Evolutionary conservation across 140 eudicot species (phyloP), one percentile per base, ranked within the genome.

Genomic region (Stevia rebaudiana): DNA sequence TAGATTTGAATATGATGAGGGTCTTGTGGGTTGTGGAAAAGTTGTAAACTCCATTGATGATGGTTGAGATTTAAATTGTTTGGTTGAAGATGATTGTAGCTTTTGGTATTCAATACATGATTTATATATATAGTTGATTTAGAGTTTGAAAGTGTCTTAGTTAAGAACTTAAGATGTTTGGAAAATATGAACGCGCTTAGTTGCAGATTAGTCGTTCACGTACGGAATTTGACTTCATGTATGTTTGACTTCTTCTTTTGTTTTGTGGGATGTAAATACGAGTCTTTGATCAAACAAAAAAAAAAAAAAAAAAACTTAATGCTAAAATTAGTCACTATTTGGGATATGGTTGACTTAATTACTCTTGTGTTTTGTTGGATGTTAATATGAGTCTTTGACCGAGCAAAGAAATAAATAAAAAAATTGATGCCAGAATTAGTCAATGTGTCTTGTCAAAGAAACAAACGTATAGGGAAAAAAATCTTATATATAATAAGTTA

Each of bases 11-110:
- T 62, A 62, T 3, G 70, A 62, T 2, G n/a, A n/a, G 42, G 77
- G 77, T 62, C 70, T 62, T 63, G 77, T 72, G 30, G 77, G 71
- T 62, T 72, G 71, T 16, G 77, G 77, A 25, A 72, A 51, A 3
- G 40, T 49, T 1, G 40, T 54, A n/a, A 68, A 55, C 21, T 68
- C 74, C 74, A 68, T 67, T 18, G 49, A 65, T 4, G 41, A 36
- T 4, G 41, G 8, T 4, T 36, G 1, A 4, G 41, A 36, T 36
- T 8, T 36, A 36, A 36, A 4, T 36, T 36, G 41, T 3, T 36
- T 36, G 10, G 11, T 5, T 36, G 11, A 36, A 36, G 41, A 36
- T 36, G 41, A 36, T 36, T 36, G 41, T 36, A 7, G 11, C 41
- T 8, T 36, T 7, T 7, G 41, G 41, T 36, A 36, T 36, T 36